Conservation (phyloP, 2,329 filamentous ascomycete genomes). For the Aspergillus vadensis region DNA sequence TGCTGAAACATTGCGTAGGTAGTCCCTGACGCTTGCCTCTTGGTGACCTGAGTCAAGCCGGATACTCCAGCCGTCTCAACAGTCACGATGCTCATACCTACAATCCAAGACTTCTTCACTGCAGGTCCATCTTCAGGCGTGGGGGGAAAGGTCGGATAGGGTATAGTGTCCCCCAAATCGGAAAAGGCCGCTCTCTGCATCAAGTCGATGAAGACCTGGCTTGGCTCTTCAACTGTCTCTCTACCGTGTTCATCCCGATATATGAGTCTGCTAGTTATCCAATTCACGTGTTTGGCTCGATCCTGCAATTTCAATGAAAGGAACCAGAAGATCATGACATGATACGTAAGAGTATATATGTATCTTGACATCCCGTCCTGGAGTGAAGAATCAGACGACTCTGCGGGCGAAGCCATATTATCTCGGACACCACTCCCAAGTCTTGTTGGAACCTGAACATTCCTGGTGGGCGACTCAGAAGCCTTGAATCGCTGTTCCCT, state of each 20-base stretch:
- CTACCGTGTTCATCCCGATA: slow-evolving; percentile 76
- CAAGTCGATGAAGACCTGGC: slow-evolving; percentile 89
- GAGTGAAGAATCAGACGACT: slow-evolving; percentile 41
- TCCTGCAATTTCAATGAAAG: slow-evolving; percentile 83
- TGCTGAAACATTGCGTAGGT: slow-evolving; percentile 53
- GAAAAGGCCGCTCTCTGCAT: slow-evolving; percentile 88
- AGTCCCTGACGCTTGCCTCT: slow-evolving; percentile 54
- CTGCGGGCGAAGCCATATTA: slow-evolving; percentile 32
- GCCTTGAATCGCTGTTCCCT: slow-evolving; percentile 58
- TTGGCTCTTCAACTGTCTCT: slow-evolving; percentile 83
- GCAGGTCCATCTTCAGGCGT: slow-evolving; percentile 46
- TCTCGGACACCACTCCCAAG: slow-evolving; percentile 50
- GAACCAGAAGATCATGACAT: slow-evolving; percentile 97
- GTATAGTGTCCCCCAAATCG: slow-evolving; percentile 70
- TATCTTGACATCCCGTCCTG: slow-evolving; percentile 86
- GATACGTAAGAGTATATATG: slow-evolving; percentile 89
- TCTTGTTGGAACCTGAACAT: slow-evolving; percentile 39
- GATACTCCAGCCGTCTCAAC: slow-evolving; percentile 51
- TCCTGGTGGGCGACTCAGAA: slow-evolving; percentile 37
- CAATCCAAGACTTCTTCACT: slow-evolving; percentile 52
- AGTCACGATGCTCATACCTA: slow-evolving; percentile 55
- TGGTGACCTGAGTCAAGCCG: slow-evolving; percentile 53
- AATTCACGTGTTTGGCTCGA: slow-evolving; percentile 78
- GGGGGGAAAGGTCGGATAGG: slow-evolving; percentile 45
- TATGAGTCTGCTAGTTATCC: slow-evolving; percentile 82